Conservation (phyloP, 1,284 basidiomycete species). For the Cutaneotrichosporon cyanovorans region DNA sequence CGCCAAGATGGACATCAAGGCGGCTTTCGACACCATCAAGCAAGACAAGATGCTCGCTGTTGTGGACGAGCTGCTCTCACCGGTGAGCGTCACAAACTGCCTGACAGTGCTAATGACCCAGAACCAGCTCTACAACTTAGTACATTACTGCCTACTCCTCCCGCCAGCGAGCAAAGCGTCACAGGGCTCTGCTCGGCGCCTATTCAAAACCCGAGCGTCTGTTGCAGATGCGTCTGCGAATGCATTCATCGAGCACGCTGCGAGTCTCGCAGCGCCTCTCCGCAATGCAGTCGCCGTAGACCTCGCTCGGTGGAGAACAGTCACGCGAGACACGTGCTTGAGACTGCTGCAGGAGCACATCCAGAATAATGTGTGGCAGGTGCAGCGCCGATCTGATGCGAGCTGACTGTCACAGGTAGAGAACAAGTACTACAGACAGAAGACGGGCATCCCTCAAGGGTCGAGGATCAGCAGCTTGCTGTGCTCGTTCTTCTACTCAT, state of each 20-base stretch:
- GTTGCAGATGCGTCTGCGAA: constrained; percentile 12
- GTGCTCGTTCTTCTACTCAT: constrained; percentile 90
- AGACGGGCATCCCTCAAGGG: constrained; percentile 90
- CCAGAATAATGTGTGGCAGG: constrained; percentile 70
- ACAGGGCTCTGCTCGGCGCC: constrained; percentile 23
- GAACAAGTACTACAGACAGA: constrained; percentile 53
- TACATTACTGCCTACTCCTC: constrained; percentile 33
- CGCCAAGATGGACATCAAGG: constrained; percentile 90
- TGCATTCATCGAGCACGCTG: constrained; percentile 26
- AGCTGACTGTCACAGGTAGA: constrained; percentile 19
- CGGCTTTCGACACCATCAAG: constrained; percentile 94
- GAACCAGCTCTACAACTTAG: constrained; percentile 33
- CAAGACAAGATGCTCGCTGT: constrained; percentile 78
- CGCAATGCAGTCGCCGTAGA: constrained; percentile 80
- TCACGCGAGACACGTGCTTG: constrained; percentile 55
- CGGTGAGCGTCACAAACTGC: constrained; percentile 49
- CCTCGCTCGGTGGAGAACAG: constrained; percentile 51
- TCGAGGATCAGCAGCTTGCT: constrained; percentile 81
- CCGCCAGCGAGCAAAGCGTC: constrained; percentile 35
- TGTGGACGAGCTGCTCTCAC: constrained; percentile 61
- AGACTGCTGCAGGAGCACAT: constrained; percentile 80
- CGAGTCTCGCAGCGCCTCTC: constrained; percentile 59
- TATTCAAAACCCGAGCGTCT: constrained; percentile 33
- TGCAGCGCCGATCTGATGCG: no score
- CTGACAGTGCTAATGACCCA: constrained; percentile 9